Evolutionary conservation across 2,329 filamentous ascomycete genomes (phyloP).

Genomic region (Xylariomycetidae sp.): DNA sequence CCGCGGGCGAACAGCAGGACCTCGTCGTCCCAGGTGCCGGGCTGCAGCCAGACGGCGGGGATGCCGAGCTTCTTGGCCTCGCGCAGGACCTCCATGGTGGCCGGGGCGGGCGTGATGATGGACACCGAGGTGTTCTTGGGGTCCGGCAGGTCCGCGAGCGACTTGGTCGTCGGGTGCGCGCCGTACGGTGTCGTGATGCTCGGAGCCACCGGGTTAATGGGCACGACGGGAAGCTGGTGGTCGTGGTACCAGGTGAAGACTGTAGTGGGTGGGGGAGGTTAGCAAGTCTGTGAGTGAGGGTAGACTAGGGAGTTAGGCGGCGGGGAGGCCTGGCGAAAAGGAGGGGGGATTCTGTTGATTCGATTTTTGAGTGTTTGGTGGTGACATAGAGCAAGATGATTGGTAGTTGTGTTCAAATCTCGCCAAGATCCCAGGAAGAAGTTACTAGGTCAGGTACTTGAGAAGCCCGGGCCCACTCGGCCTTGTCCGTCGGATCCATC

Average conservation of each 20-base stretch:
- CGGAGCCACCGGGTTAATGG: constrained; percentile 71
- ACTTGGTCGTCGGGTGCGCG: constrained; percentile 60
- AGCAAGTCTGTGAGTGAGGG: too few species aligned
- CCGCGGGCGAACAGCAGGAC: constrained; percentile 64
- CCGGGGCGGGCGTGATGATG: constrained; percentile 79
- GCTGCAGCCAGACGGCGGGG: constrained; percentile 81
- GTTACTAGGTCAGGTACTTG: too few species aligned
- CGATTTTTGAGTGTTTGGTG: too few species aligned
- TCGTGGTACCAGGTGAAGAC: constrained; percentile 87
- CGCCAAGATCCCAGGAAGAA: too few species aligned
- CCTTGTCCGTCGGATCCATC: too few species aligned
- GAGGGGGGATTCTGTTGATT: too few species aligned
- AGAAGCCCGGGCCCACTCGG: too few species aligned
- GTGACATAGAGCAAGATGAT: too few species aligned
- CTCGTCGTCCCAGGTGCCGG: constrained; percentile 77
- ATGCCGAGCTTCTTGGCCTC: constrained; percentile 74
- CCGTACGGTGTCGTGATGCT: constrained; percentile 57
- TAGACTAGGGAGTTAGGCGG: too few species aligned
- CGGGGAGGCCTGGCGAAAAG: too few species aligned
- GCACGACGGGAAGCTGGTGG: constrained; percentile 71
- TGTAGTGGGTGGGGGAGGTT: constrained; percentile 33
- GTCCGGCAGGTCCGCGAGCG: constrained; percentile 59
- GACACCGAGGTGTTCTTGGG: constrained; percentile 72
- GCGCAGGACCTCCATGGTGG: constrained; percentile 68
- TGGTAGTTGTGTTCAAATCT: too few species aligned